These are phyloP conservation scores for Apiospora rasikravindrae DNA, from an alignment of 2,329 filamentous ascomycete species.

Conservation along the genomic window DNA sequence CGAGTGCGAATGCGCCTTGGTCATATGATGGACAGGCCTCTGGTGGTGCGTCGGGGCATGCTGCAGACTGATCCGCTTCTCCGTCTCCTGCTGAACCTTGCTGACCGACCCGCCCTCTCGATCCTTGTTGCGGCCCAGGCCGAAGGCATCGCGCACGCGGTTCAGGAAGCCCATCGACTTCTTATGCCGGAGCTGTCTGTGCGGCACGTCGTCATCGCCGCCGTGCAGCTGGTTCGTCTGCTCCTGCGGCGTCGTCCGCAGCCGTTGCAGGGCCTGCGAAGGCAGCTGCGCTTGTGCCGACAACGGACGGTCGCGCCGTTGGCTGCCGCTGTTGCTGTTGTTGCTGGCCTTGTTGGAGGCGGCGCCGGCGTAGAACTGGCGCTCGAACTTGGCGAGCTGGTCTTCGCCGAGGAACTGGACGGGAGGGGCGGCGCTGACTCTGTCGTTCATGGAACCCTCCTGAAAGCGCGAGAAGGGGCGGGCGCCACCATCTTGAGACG, in stretches of 20 bases:
- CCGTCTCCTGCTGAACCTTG: constrained; percentile 29
- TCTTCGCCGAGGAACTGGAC: constrained; percentile 63
- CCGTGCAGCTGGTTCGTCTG: not conserved
- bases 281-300: constrained; percentile 30
- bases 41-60: constrained; percentile 29
- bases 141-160: constrained; percentile 37
- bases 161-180: constrained; percentile 38
- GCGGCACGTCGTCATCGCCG: constrained; percentile 15
- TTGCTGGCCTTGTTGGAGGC: not conserved
- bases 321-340: not conserved
- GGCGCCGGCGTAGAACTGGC: constrained; percentile 33
- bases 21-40: constrained; percentile 23
- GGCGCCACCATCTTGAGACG: constrained; percentile 5
- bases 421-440: constrained; percentile 73
- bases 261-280: not conserved
- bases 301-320: constrained; percentile 27
- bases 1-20: constrained; percentile 35
- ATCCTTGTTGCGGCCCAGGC: constrained; percentile 24
- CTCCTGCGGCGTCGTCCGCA: not conserved
- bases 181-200: constrained; percentile 31
- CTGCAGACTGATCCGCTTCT: constrained; percentile 40
- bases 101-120: constrained; percentile 20
- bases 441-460: constrained; percentile 88
- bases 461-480: constrained; percentile 56
- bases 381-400: constrained; percentile 36